Evolutionary conservation across 768 basidiomycete genomes (phyloP).

Genomic region (Lactifluus volemus): DNA sequence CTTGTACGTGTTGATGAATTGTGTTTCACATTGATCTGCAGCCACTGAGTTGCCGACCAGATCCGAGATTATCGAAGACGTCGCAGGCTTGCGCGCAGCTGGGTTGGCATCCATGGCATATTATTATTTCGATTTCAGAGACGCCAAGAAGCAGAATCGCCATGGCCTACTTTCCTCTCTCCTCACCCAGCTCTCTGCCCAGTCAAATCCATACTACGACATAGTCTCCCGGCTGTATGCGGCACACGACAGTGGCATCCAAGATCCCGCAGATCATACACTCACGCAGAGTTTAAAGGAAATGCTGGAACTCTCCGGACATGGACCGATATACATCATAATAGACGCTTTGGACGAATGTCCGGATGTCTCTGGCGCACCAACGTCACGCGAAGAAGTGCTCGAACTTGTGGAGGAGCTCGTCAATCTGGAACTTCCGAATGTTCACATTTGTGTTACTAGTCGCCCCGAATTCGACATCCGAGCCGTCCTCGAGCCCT

Average conservation of each 20-base stretch:
- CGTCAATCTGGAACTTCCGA: not conserved
- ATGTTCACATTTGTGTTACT: not conserved
- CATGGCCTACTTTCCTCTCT: not conserved
- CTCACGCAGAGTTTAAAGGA: not conserved
- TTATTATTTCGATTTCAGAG: slow-evolving; percentile 1
- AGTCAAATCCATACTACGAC: not conserved
- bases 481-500: not conserved
- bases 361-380: not conserved
- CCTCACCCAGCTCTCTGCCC: not conserved
- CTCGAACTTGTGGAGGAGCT: not conserved
- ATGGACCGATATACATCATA: not conserved
- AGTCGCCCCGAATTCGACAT: slow-evolving; percentile 6
- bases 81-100: too few relatives aligned
- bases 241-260: not conserved
- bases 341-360: slow-evolving; percentile 9
- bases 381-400: not conserved
- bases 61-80: not conserved
- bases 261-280: not conserved
- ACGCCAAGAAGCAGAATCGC: not conserved
- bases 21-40: not conserved
- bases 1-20: not conserved
- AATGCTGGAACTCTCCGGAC: not conserved
- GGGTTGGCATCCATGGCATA: not conserved
- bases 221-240: not conserved
- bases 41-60: not conserved